Base-by-base conservation (phyloP, 2,329 filamentous ascomycete genomes). In the Chaetothyriales sp. region DNA sequence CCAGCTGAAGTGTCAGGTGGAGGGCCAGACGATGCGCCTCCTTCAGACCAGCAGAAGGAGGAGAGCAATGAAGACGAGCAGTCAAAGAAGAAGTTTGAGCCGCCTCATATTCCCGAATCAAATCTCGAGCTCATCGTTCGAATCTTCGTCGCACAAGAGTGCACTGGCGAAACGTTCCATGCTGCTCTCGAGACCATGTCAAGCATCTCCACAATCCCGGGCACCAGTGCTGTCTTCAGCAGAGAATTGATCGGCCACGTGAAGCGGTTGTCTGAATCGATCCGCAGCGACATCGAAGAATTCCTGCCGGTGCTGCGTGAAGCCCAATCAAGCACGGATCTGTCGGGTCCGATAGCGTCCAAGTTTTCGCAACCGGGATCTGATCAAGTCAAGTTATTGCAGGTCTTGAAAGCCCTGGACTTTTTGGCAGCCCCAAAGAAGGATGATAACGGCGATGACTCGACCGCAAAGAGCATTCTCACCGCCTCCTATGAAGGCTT, bases 151-250 rank as follows among this genome's bases (percentile, higher is more conserved):
- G 90, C 90, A 55, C 84, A 89, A 47, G 92, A 98, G 67, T 98
- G 92, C 69, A 95, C 87, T 63, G 89, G 86, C 56, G 95, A 95
- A 73, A 96, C 92, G 0, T 98, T 98, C 75, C 86, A 92, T 64
- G 93, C 96, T 66, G 96, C 92, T 0, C 78, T 98, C 49, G 92
- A 90, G 15, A 93, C 93, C n/a, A 95, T 98, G 73, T 96, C 95
- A 71, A 95, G 96, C 62, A 76, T 98, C 44, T 96, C 89, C 4
- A 83, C 86, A 42, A 92, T 98, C 54, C 88, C 90, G 15, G 87
- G 84, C 10, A 88, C 90, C 18, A 92, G 93, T 68, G 79, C 84
- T 49, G 76, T 87, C 9, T 96, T 98, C 65, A 92, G 92, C n/a
- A 82, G 85, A 59, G 90, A 98, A 68, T 76, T 98, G 48, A 86